A percentile compares a stretch with the other conserved stretches of the same genome.
Conservation (phyloP, 2,329 filamentous ascomycete genomes). For the Aspergillus luchuensis region DNA sequence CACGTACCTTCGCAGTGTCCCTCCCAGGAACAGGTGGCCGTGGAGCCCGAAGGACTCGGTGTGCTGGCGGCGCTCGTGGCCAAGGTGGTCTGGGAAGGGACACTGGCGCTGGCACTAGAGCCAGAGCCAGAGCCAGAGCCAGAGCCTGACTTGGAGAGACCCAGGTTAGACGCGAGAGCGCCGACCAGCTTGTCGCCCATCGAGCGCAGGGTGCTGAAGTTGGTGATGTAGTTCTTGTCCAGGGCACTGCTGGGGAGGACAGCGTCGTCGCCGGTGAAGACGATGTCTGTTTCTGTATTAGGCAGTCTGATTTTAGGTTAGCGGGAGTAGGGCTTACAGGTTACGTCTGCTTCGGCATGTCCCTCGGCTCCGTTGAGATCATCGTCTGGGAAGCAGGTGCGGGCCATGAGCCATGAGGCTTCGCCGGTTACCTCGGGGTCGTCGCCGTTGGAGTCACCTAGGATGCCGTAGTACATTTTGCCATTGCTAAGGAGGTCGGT, state of each 20-base stretch:
- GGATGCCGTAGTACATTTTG: conserved; percentile 39
- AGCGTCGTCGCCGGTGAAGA: conserved; percentile 32
- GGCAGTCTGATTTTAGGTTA: neutral
- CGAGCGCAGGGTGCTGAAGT: conserved; percentile 30
- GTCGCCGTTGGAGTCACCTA: conserved; percentile 35
- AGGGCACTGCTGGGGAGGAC: conserved; percentile 30
- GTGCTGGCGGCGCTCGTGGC: conserved; percentile 3
- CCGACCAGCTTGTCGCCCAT: conserved; percentile 32
- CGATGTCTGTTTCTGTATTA: conserved; percentile 25
- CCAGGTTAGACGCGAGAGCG: conserved; percentile 25
- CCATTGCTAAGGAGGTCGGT: conserved; percentile 22
- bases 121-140: neutral
- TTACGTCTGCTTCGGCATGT: conserved; percentile 32
- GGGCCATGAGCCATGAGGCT: conserved; percentile 39
- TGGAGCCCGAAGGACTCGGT: conserved; percentile 4
- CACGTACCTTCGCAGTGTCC: conserved; percentile 26
- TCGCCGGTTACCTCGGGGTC: conserved; percentile 34
- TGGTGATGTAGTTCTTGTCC: conserved; percentile 30
- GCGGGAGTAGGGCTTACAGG: conserved; percentile 24
- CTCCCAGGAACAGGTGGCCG: conserved; percentile 20
- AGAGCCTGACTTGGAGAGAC: neutral
- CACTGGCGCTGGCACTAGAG: neutral
- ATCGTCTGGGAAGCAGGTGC: conserved; percentile 35
- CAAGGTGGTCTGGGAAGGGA: neutral
- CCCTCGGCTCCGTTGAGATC: conserved; percentile 30